Percentiles rank a stretch among this genome's conserved stretches.
These are phyloP conservation scores for Tetrahymena elliotti DNA, from an alignment of 73 alveolate species.

Conservation along the genomic window DNA sequence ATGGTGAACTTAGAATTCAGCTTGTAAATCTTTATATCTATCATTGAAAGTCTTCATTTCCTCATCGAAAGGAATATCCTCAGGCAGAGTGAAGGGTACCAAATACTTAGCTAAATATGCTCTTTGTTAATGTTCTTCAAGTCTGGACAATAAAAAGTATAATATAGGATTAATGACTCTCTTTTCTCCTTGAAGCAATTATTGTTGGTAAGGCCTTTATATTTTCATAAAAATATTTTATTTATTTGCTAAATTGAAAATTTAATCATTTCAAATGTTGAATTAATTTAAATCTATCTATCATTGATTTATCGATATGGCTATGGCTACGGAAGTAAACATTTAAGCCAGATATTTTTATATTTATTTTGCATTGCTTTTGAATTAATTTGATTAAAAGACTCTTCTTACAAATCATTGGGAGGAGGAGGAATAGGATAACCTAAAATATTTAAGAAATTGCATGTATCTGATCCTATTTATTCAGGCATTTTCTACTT, in stretches of 20 bases:
- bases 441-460: constrained; percentile 71
- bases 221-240: not conserved
- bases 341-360: too few species aligned
- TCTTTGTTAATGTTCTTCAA: constrained; percentile 70
- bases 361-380: too few species aligned
- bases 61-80: constrained; percentile 77
- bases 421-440: constrained; percentile 68
- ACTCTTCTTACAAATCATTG: not conserved
- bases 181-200: constrained; percentile 80
- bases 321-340: too few species aligned
- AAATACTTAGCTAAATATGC: constrained; percentile 83
- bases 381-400: not conserved
- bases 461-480: constrained; percentile 61
- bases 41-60: constrained; percentile 72
- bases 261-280: not conserved
- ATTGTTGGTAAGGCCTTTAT: not conserved
- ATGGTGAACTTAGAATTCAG: constrained; percentile 84
- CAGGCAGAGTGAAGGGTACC: constrained; percentile 77
- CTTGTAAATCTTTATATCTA: constrained; percentile 74
- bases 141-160: constrained; percentile 70
- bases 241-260: constrained; percentile 31
- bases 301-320: too few species aligned
- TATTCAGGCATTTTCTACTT: constrained; percentile 68
- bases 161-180: constrained; percentile 70
- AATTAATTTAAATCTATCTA: not conserved